Percentiles rank a stretch among this genome's conserved stretches.
phyloP scores from a whole-genome alignment of 2,329 filamentous ascomycete genomes.

The Apiospora saccharicola region DNA sequence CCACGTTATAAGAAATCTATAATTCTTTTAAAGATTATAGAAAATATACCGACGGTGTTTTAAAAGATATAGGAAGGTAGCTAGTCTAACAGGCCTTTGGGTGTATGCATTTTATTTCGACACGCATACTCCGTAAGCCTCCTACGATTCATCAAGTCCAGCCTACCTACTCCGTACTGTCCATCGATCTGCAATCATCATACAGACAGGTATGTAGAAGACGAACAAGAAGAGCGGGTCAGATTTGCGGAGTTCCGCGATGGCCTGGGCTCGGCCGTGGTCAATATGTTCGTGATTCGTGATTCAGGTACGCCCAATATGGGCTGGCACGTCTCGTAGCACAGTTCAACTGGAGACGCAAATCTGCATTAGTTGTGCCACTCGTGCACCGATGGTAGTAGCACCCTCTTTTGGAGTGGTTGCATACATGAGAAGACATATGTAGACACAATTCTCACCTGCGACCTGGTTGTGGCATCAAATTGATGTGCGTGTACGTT shows the following conservation, averaged over 20 bases:
- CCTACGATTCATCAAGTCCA: too few species aligned
- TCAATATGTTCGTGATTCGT: neutral
- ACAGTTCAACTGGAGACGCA: neutral
- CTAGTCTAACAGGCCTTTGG: too few species aligned
- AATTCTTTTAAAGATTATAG: too few species aligned
- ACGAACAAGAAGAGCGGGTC: neutral
- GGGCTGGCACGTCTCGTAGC: neutral
- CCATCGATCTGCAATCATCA: neutral
- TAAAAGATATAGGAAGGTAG: too few species aligned
- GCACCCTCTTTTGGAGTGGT: neutral
- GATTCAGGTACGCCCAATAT: conserved; percentile 11
- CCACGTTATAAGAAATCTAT: too few species aligned
- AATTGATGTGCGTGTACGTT: neutral
- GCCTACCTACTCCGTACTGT: too few species aligned
- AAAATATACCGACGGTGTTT: too few species aligned
- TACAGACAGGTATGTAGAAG: neutral
- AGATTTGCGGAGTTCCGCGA: neutral
- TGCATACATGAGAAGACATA: neutral
- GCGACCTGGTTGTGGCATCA: neutral
- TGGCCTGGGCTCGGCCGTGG: neutral
- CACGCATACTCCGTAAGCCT: too few species aligned
- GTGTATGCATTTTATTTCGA: too few species aligned
- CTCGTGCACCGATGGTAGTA: neutral
- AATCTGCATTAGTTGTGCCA: neutral
- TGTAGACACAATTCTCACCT: neutral